Conservation (phyloP, 2,329 filamentous ascomycete species). For the Cercospora berteroae region DNA sequence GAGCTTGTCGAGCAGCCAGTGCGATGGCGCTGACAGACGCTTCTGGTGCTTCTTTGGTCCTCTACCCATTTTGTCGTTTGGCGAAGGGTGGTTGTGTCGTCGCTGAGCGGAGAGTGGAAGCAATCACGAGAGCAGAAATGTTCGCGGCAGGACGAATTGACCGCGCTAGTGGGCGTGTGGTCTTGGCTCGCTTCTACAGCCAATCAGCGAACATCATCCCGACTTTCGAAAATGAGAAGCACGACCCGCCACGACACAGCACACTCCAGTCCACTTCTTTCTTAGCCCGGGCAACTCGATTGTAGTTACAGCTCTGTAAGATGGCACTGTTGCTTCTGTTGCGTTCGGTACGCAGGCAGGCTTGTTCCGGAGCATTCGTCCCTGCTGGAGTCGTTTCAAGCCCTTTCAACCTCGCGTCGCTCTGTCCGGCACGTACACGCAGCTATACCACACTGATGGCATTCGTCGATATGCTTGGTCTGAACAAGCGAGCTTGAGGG, state of each 20-base stretch:
- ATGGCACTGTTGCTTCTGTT: neutral
- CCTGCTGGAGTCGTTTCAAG: neutral
- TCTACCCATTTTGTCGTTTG: conserved; percentile 59
- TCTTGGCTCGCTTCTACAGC: neutral
- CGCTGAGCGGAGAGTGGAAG: conserved; percentile 11
- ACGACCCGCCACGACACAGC: neutral
- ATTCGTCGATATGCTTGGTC: neutral
- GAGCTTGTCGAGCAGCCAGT: conserved; percentile 99
- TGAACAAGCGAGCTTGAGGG: neutral
- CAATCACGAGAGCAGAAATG: conserved; percentile 10
- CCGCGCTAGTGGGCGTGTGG: conserved; percentile 5
- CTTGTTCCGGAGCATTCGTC: neutral
- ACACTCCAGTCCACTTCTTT: neutral
- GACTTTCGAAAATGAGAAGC: neutral
- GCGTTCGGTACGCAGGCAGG: neutral
- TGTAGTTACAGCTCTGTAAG: neutral
- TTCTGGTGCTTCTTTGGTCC: conserved; percentile 80
- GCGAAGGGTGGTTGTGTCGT: conserved; percentile 34
- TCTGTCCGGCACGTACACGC: neutral
- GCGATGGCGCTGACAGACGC: conserved; percentile 96
- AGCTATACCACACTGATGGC: neutral
- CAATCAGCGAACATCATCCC: neutral
- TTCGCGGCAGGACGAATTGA: conserved; percentile 5
- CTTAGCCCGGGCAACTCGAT: neutral
- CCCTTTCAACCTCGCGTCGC: neutral